Conservation (phyloP, 192 early-diverging fungal genomes). For the Backusella circina region DNA sequence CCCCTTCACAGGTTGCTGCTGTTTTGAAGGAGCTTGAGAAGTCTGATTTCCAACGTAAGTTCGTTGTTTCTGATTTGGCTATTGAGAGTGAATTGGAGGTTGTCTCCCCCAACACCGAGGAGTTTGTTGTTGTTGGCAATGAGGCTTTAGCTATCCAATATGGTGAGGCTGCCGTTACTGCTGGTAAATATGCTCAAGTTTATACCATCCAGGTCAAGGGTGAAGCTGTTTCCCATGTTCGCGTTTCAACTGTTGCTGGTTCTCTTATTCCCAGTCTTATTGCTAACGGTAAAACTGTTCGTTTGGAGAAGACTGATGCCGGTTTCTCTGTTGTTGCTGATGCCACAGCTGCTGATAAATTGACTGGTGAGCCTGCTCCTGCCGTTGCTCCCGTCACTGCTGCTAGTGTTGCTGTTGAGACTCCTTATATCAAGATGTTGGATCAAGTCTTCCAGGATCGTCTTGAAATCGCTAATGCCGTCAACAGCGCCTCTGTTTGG, state of each 20-base stretch:
- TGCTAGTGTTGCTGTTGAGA: constrained; percentile 44
- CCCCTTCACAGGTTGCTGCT: constrained; percentile 19
- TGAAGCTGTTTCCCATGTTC: constrained; percentile 26
- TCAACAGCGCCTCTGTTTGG: constrained; percentile 70
- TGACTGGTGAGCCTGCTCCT: constrained; percentile 15
- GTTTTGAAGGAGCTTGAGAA: constrained; percentile 10
- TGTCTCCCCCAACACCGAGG: not conserved
- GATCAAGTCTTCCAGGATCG: constrained; percentile 74
- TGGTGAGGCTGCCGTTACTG: not conserved
- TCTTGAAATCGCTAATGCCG: constrained; percentile 77
- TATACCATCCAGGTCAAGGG: constrained; percentile 14
- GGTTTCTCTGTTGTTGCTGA: not conserved
- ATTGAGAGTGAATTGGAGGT: not conserved
- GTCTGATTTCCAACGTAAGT: constrained; percentile 15
- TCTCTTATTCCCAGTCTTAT: constrained; percentile 26
- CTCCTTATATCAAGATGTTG: constrained; percentile 80
- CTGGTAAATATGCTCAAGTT: constrained; percentile 16
- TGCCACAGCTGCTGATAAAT: constrained; percentile 9
- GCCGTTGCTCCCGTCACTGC: constrained; percentile 23
- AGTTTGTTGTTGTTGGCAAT: constrained; percentile 25
- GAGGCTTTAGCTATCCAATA: constrained; percentile 5
- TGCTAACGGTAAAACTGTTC: constrained; percentile 9
- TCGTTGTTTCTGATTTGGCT: constrained; percentile 14
- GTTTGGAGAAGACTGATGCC: not conserved
- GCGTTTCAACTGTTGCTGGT: constrained; percentile 9